Base-by-base conservation (phyloP, 2,329 filamentous ascomycete species). In the Fusarium azukiicola region DNA sequence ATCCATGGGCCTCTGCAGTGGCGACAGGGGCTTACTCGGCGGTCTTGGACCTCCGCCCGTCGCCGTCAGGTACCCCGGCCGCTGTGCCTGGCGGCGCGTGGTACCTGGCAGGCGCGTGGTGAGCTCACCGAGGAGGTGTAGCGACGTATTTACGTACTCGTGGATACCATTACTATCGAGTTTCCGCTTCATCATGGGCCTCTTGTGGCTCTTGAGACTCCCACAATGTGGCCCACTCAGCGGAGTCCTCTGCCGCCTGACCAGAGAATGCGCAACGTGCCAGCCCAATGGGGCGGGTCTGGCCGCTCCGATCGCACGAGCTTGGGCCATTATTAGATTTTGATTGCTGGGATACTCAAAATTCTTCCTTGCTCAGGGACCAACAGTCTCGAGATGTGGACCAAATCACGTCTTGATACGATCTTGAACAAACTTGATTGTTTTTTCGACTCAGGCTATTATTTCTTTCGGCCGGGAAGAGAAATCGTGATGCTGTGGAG, bases 301-400 rank as follows among this genome's bases (percentile, higher is more conserved):
- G 68, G 69, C 74, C 74, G 74, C 72, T 32, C 64, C 63, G 47
- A 76, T 76, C 73, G 74, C 27, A 73, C 74, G 73, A 76, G 73
- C 69, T 69, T 76, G 73, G 74, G 47, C 69, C 73, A 75, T 73
- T 75, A 73, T 76, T 75, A 69, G 63, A 75, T 66, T 40, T 72
- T 66, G 5, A 67, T 68, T 63, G 63, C 72, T 32, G 40, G 49
- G 27, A 32, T 21, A 23, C 23, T 54, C 16, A 8, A 23, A 58
- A 61, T 32, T 61, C 70, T 77, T 64, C 54, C 67, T 47, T 71
- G 72, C 68, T 71, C 73, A 64, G 50, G 42, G 32, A 73, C 68
- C 40, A 32, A 54, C 66, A 73, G 69, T 69, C 47, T 68, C 58
- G 64, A 54, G 46, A 52, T 74, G 67, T 72, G 54, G 69, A 71